Evolutionary conservation across 805 yeast species (phyloP), one percentile per base, ranked within the genome.

Genomic region (Candida corydali): DNA sequence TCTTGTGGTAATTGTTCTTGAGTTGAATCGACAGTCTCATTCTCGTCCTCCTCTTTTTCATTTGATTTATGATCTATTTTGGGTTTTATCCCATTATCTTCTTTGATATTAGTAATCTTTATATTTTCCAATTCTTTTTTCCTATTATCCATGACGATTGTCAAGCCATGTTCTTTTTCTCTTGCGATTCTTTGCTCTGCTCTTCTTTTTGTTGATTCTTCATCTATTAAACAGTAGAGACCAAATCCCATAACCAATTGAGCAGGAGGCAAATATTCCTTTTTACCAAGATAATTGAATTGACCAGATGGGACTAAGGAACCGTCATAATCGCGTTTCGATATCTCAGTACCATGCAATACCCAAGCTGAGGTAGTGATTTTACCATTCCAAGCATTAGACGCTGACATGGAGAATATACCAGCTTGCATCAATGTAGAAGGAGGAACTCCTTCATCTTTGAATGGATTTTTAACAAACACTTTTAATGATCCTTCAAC

Each of bases 161-260:
- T 57, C 33, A 67, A 49, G 0, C 73, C 73, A 31, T 61, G 66
- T 37, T 58, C 65, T 26, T 54, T 50, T 42, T 67, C 67, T 31
- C 57, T 59, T 12, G 48, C 39, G 3, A 45, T 32, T 44, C 73
- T 53, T 11, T 50, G 38, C 3, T 51, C 50, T 6, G 51, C 53
- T 20, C 59, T 51, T 26, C 46, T 55, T 17, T 47, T 43, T 2
- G 78, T 66, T 2, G 71, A 69, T 22, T 75, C 82, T 34, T 74
- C 78, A 41, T 82, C 82, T 1, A 78, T 67, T 40, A 80, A 63
- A 84, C 94, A 86, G 39, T 86, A 51, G 36, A 93, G 71, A 0
- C 85, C 96, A 47, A 89, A 69, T 0, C 98, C 98, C 93, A 93
- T 83, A 1, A 80, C 87, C 50, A 89, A 57, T 47, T 82, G 94